Evolutionary conservation across 257 asterid genomes (phyloP).

Genomic region (Solanum sitiens): DNA sequence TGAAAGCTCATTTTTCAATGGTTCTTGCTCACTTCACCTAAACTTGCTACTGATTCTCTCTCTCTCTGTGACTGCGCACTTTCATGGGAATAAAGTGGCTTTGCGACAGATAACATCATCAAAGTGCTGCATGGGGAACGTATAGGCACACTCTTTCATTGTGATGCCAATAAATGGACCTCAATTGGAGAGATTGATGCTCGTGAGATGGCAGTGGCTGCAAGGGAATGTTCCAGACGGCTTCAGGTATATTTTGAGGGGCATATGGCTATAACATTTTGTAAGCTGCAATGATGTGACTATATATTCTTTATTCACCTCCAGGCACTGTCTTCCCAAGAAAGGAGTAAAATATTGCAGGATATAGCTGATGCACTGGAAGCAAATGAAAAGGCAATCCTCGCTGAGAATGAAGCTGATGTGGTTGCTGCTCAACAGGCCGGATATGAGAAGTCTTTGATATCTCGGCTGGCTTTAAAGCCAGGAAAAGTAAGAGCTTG

Average conservation of each 20-base stretch:
- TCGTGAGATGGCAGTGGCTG: constrained; percentile 67
- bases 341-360: constrained; percentile 51
- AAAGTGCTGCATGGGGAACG: constrained; percentile 58
- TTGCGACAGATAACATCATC: constrained; percentile 40
- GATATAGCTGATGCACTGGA: constrained; percentile 61
- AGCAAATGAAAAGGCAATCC: constrained; percentile 31
- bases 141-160: constrained; percentile 73
- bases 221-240: constrained; percentile 58
- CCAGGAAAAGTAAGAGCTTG: constrained; percentile 40
- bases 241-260: constrained; percentile 40
- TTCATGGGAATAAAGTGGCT: constrained; percentile 43
- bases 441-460: constrained; percentile 57
- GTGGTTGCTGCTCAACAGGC: constrained; percentile 49
- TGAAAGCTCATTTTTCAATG: not conserved
- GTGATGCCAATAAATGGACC: constrained; percentile 56
- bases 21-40: not conserved
- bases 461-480: constrained; percentile 53
- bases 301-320: not conserved
- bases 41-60: not conserved
- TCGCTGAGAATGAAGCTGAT: constrained; percentile 58
- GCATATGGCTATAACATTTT: not conserved
- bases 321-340: constrained; percentile 58
- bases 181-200: constrained; percentile 31
- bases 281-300: not conserved
- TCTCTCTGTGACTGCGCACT: not conserved